phyloP scores from a whole-genome alignment of 768 basidiomycete species.

The Leccinum boreale region DNA sequence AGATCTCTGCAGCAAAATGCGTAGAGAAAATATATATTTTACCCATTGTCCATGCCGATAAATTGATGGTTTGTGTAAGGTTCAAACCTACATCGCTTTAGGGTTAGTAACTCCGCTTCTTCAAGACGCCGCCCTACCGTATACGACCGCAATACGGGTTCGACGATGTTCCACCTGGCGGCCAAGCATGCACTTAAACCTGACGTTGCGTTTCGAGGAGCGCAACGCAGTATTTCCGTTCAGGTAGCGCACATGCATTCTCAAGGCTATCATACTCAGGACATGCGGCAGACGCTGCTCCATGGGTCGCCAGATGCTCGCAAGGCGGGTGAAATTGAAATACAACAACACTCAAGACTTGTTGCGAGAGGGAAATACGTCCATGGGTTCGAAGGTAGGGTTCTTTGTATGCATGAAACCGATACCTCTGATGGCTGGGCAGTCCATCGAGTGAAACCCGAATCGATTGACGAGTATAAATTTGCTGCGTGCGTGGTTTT shows the following conservation, averaged over 20 bases:
- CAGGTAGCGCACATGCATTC: constrained; percentile 42
- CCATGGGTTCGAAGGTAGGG: constrained; percentile 79
- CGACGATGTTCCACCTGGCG: constrained; percentile 23
- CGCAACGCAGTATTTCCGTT: constrained; percentile 56
- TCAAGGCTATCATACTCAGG: constrained; percentile 28
- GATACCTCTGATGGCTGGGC: constrained; percentile 6
- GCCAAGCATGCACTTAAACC: constrained; percentile 14
- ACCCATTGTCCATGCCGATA: background rate
- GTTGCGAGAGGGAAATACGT: constrained; percentile 94
- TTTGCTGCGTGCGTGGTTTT: constrained; percentile 67
- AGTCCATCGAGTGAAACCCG: constrained; percentile 88
- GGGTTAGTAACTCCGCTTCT: constrained; percentile 20
- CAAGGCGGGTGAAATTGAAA: constrained; percentile 71
- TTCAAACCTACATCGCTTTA: background rate
- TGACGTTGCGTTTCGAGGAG: constrained; percentile 17
- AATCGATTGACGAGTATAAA: constrained; percentile 80
- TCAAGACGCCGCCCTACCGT: constrained; percentile 3
- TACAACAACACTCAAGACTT: constrained; percentile 79
- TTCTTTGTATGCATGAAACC: background rate
- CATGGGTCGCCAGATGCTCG: constrained; percentile 95
- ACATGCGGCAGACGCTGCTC: constrained; percentile 62
- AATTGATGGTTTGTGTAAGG: background rate
- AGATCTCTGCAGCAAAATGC: constrained; percentile 16
- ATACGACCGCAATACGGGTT: background rate
- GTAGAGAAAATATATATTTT: constrained; percentile 4